Conservation (phyloP, 148 eudicot genomes). For the Chenopodium berlandieri region DNA sequence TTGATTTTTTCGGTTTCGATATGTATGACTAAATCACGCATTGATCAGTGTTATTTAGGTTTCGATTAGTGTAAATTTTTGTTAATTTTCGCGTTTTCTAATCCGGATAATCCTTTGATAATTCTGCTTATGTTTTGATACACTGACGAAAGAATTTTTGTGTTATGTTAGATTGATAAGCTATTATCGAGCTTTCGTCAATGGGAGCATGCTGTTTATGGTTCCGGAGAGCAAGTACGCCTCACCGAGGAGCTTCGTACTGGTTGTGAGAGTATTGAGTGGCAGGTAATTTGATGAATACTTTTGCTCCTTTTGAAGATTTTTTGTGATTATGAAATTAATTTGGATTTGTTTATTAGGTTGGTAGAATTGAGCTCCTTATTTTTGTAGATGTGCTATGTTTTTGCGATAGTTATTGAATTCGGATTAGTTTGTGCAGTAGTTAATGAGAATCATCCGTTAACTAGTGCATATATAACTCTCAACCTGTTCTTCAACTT, state of each 20-base stretch:
- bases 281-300: slow-evolving; percentile 64
- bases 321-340: neutral
- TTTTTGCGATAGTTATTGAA: neutral
- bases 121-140: neutral
- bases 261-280: slow-evolving; percentile 80
- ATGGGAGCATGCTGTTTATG: slow-evolving; percentile 60
- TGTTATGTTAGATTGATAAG: slow-evolving; percentile 66
- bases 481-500: no score
- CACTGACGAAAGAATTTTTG: slow-evolving; percentile 1
- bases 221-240: slow-evolving; percentile 44
- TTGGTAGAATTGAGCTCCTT: neutral
- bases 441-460: neutral
- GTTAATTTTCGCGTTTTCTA: neutral
- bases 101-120: neutral
- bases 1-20: neutral
- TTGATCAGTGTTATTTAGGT: no score
- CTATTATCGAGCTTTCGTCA: slow-evolving; percentile 60
- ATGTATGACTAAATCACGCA: no score
- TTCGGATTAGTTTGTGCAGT: neutral
- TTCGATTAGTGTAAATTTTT: no score
- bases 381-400: neutral
- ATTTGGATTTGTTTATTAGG: neutral
- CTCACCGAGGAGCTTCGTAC: slow-evolving; percentile 52
- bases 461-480: neutral
- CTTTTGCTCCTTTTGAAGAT: neutral